A percentile compares a stretch with the other conserved stretches of the same genome.
Conservation (phyloP, 2,329 filamentous ascomycete species). For the Trichoderma sp. region DNA sequence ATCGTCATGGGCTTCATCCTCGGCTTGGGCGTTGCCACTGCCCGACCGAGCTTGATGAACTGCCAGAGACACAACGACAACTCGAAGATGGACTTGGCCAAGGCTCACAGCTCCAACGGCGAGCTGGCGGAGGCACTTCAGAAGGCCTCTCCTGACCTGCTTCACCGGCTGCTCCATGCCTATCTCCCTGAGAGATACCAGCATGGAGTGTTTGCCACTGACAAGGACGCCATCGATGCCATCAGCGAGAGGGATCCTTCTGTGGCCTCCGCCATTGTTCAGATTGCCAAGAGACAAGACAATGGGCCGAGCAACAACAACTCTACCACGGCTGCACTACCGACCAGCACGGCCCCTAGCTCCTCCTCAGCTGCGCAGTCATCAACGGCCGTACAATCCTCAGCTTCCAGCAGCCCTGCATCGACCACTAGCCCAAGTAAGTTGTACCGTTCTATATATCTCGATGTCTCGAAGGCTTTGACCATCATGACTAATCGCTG, state of each 20-base stretch:
- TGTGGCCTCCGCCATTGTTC: slow-evolving; percentile 65
- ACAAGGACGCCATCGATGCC: slow-evolving; percentile 65
- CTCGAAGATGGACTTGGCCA: slow-evolving; percentile 19
- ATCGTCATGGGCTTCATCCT: slow-evolving; percentile 37
- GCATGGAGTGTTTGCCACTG: slow-evolving; percentile 69
- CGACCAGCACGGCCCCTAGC: not conserved
- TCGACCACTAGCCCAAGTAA: slow-evolving; percentile 8
- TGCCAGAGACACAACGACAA: slow-evolving; percentile 12
- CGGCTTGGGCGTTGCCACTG: slow-evolving; percentile 34
- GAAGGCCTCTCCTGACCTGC: slow-evolving; percentile 59
- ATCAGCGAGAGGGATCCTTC: slow-evolving; percentile 64
- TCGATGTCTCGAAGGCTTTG: not conserved
- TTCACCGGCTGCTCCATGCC: slow-evolving; percentile 69
- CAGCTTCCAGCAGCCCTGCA: not conserved
- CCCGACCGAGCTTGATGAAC: slow-evolving; percentile 20
- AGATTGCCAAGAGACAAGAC: slow-evolving; percentile 65
- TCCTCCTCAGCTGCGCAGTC: not conserved
- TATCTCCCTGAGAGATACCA: slow-evolving; percentile 66
- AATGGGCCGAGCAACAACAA: slow-evolving; percentile 39
- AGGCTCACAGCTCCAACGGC: slow-evolving; percentile 36
- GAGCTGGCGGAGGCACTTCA: slow-evolving; percentile 43
- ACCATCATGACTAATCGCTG: not conserved
- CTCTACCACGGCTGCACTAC: slow-evolving; percentile 27
- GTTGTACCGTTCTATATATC: not conserved
- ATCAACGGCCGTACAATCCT: not conserved